Percentiles rank a stretch among this genome's conserved stretches.
phyloP scores from a whole-genome alignment of 805 yeast species.

The Tetrapisispora iriomotensis region DNA sequence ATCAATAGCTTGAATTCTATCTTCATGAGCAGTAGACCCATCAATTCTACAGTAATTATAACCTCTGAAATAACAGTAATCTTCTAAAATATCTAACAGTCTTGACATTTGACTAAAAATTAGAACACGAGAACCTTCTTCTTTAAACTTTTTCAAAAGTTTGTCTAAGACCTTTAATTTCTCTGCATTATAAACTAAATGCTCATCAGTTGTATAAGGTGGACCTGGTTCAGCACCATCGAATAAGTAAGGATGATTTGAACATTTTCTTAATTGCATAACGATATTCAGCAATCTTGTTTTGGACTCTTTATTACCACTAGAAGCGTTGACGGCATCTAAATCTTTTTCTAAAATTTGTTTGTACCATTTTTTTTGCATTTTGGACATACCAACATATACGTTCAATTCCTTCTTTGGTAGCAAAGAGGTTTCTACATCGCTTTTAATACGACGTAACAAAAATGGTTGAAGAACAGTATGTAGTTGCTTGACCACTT shows the following conservation, averaged over 20 bases:
- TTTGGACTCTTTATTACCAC: conserved; percentile 63
- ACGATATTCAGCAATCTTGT: conserved; percentile 70
- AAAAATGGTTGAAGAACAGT: conserved; percentile 68
- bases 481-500: conserved; percentile 58
- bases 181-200: conserved; percentile 61
- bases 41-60: conserved; percentile 71
- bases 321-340: conserved; percentile 79
- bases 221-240: conserved; percentile 91
- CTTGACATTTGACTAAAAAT: conserved; percentile 81
- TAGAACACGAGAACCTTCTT: conserved; percentile 67
- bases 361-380: conserved; percentile 74
- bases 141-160: conserved; percentile 47
- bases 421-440: conserved; percentile 68
- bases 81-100: conserved; percentile 71
- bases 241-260: conserved; percentile 75
- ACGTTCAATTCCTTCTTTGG: conserved; percentile 70
- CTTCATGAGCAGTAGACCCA: conserved; percentile 74
- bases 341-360: conserved; percentile 68
- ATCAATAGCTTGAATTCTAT: conserved; percentile 66
- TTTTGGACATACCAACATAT: conserved; percentile 65
- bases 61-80: conserved; percentile 61
- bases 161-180: conserved; percentile 65
- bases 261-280: conserved; percentile 78
- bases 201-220: conserved; percentile 79
- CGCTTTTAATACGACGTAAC: conserved; percentile 65